A percentile compares a stretch with the other conserved stretches of the same genome.
Evolutionary conservation across 106 monocot species (phyloP).

Genomic region (Vanilla planifolia): DNA sequence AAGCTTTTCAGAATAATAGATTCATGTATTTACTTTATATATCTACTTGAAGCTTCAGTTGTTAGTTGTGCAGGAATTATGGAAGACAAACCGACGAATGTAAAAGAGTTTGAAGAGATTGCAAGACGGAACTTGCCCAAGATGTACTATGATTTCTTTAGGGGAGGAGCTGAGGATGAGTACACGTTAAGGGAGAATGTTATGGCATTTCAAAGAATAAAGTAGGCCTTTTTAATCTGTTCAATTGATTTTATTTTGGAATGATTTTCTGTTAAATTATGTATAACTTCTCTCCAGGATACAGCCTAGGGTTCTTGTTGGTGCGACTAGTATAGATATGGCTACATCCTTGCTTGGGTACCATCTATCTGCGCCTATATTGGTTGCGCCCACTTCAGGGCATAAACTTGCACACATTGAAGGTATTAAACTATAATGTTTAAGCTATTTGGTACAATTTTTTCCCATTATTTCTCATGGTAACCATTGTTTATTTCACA

Average conservation of each 20-base stretch:
- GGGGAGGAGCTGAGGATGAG: constrained; percentile 78
- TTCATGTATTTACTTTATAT: too few relatives aligned
- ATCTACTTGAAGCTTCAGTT: neutral
- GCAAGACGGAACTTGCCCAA: constrained; percentile 66
- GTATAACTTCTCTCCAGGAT: constrained; percentile 8
- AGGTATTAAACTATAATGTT: constrained; percentile 29
- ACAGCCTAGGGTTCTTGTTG: constrained; percentile 38
- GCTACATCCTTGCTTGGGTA: constrained; percentile 36
- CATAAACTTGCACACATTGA: constrained; percentile 51
- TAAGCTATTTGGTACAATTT: neutral
- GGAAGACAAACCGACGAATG: constrained; percentile 49
- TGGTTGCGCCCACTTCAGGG: constrained; percentile 35
- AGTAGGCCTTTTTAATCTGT: constrained; percentile 20
- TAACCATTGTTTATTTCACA: neutral
- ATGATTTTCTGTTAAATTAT: neutral
- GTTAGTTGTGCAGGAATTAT: constrained; percentile 26
- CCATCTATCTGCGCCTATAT: constrained; percentile 28
- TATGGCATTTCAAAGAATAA: constrained; percentile 64
- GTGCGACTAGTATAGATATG: constrained; percentile 37
- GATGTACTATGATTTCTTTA: constrained; percentile 67
- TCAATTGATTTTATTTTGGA: neutral
- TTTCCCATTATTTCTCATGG: constrained; percentile 2
- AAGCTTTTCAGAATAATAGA: too few relatives aligned
- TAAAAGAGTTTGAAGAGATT: constrained; percentile 59
- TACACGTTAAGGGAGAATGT: constrained; percentile 69